A percentile compares a stretch with the other conserved stretches of the same genome.
Conservation (phyloP, 305 asterid species). For the Solanum hybrid region DNA sequence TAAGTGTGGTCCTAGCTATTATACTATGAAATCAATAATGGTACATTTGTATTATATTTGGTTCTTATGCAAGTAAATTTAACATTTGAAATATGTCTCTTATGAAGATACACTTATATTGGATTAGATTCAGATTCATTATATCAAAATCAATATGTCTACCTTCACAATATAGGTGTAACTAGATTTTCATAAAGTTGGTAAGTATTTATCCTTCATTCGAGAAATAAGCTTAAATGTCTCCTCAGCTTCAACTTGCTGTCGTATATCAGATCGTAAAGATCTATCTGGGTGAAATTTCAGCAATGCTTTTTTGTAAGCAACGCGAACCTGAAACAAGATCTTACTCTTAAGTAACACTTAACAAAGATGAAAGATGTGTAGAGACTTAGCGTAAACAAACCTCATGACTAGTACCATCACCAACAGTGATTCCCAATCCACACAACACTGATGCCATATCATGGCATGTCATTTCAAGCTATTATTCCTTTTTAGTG, state of each 20-base stretch:
- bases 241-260: conserved; percentile 93
- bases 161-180: neutral
- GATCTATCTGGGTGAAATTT: conserved; percentile 76
- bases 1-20: neutral
- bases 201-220: conserved; percentile 54
- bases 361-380: neutral
- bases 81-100: neutral
- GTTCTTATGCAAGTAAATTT: neutral
- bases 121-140: neutral
- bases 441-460: conserved; percentile 65
- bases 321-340: conserved; percentile 58
- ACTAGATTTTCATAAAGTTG: conserved; percentile 5
- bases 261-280: conserved; percentile 44
- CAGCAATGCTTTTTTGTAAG: conserved; percentile 73
- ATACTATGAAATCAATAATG: neutral
- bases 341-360: neutral
- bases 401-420: conserved; percentile 63
- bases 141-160: neutral
- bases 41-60: neutral
- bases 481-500: neutral
- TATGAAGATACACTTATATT: neutral
- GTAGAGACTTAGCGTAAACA: neutral
- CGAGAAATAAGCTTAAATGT: conserved; percentile 80
- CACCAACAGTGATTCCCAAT: conserved; percentile 38
- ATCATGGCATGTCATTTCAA: conserved; percentile 43